Percentiles rank a stretch among this genome's conserved stretches.
phyloP scores from a whole-genome alignment of 805 yeast species.

The Spathaspora boniae region DNA sequence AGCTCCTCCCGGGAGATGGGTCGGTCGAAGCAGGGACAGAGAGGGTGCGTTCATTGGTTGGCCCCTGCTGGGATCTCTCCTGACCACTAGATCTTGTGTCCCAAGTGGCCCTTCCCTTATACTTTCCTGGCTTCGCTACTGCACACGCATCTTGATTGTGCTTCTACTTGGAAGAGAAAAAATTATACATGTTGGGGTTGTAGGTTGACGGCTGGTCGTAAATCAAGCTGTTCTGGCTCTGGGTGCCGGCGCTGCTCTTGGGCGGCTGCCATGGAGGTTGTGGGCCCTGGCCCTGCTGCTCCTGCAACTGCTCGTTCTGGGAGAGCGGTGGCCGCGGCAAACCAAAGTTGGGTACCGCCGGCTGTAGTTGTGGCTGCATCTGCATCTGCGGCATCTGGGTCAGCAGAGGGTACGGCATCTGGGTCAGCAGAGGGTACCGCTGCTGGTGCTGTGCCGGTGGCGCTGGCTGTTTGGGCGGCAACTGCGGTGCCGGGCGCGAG shows the following conservation, averaged over 20 bases:
- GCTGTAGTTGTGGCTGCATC: neutral
- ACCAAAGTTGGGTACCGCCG: neutral
- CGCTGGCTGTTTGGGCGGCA: conserved; percentile 11
- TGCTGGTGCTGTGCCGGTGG: neutral
- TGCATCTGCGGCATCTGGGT: conserved; percentile 1
- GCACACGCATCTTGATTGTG: too few relatives aligned
- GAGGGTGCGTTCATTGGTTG: too few relatives aligned
- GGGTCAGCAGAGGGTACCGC: too few relatives aligned
- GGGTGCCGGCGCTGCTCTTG: conserved; percentile 4
- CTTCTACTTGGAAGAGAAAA: conserved; percentile 23
- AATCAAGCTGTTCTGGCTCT: conserved; percentile 15
- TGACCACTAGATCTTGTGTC: too few relatives aligned
- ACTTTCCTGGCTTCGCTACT: too few relatives aligned
- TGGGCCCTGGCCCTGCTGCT: conserved; percentile 1
- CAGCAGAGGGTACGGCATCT: neutral
- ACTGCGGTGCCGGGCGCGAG: conserved; percentile 10
- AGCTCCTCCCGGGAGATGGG: too few relatives aligned
- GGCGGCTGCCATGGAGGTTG: conserved; percentile 7
- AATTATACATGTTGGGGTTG: conserved; percentile 45
- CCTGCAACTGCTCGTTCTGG: neutral
- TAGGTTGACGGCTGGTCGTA: conserved; percentile 43
- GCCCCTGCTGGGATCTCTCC: too few relatives aligned
- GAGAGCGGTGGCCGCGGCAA: neutral
- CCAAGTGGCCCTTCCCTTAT: too few relatives aligned
- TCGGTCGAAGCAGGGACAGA: too few relatives aligned